Conservation (phyloP, 2,329 filamentous ascomycete species). For the Basipetospora sp. region DNA sequence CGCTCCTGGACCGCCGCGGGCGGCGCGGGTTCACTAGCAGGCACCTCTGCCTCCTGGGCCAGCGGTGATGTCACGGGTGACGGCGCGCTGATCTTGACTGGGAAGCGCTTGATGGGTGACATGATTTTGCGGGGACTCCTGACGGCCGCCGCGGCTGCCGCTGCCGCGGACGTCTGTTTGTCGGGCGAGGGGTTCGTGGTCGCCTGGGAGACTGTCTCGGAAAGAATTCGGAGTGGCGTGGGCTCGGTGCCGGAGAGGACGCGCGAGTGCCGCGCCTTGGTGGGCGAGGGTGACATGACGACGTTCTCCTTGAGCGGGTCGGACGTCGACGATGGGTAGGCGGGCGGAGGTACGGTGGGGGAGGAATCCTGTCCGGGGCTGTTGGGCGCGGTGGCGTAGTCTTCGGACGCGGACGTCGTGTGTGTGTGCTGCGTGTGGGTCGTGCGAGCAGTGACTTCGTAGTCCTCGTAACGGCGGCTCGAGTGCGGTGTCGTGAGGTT, state of each 20-base stretch:
- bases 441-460: slow-evolving; percentile 1
- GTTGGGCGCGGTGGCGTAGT: neutral
- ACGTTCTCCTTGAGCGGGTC: slow-evolving; percentile 3
- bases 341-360: neutral
- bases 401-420: neutral
- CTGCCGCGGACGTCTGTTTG: slow-evolving; percentile 9
- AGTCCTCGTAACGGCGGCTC: neutral
- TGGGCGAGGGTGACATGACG: slow-evolving; percentile 4
- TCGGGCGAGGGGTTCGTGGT: slow-evolving; percentile 10
- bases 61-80: slow-evolving; percentile 4
- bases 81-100: slow-evolving; percentile 36
- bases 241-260: slow-evolving; percentile 43
- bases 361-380: neutral
- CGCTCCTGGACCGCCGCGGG: slow-evolving; percentile 17
- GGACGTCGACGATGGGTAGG: neutral
- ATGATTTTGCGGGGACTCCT: slow-evolving; percentile 31
- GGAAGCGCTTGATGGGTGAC: slow-evolving; percentile 44
- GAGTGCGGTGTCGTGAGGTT: slow-evolving; percentile 3
- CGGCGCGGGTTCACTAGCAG: too few species aligned
- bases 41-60: neutral
- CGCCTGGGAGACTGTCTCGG: slow-evolving; percentile 15
- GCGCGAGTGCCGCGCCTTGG: slow-evolving; percentile 22
- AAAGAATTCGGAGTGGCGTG: slow-evolving; percentile 42
- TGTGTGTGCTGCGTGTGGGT: too few species aligned
- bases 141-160: slow-evolving; percentile 12